phyloP scores from a whole-genome alignment of 345 rosid species.

The Gossypium ekmanianum region DNA sequence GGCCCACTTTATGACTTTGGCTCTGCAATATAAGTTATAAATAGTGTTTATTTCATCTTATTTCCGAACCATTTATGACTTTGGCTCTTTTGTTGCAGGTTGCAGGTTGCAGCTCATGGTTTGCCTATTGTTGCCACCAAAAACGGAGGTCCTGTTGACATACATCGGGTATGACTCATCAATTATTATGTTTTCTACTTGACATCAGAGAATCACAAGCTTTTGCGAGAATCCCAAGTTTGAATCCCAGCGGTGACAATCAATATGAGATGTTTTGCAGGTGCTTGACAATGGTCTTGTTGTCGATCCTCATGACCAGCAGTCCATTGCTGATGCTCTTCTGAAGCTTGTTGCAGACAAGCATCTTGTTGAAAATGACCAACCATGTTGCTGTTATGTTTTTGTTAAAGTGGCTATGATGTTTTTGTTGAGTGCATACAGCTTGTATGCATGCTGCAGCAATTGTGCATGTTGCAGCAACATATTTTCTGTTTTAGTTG shows the following conservation, averaged over 20 bases:
- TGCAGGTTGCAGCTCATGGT: constrained; percentile 97
- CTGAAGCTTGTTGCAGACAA: constrained; percentile 96
- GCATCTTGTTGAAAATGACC: constrained; percentile 29
- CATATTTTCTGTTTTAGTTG: no score
- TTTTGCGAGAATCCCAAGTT: not conserved
- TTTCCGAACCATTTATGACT: not conserved
- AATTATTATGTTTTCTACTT: not conserved
- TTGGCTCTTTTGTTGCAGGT: constrained; percentile 33
- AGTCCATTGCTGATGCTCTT: constrained; percentile 89
- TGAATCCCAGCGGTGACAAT: not conserved
- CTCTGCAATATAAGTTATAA: constrained; percentile 10
- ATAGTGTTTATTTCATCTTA: constrained; percentile 6
- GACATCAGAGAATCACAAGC: not conserved
- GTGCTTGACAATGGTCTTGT: constrained; percentile 97
- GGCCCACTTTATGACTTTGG: no score
- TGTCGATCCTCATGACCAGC: constrained; percentile 94
- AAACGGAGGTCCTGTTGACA: constrained; percentile 98
- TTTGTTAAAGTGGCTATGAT: no score
- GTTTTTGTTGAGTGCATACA: no score
- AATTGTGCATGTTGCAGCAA: no score
- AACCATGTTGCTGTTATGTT: no score
- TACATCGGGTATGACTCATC: constrained; percentile 62
- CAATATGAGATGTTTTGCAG: constrained; percentile 33
- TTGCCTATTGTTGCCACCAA: constrained; percentile 93
- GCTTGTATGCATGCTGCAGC: no score